Conservation (phyloP, 2,329 filamentous ascomycete genomes). For the Pseudogymnoascus sp. region DNA sequence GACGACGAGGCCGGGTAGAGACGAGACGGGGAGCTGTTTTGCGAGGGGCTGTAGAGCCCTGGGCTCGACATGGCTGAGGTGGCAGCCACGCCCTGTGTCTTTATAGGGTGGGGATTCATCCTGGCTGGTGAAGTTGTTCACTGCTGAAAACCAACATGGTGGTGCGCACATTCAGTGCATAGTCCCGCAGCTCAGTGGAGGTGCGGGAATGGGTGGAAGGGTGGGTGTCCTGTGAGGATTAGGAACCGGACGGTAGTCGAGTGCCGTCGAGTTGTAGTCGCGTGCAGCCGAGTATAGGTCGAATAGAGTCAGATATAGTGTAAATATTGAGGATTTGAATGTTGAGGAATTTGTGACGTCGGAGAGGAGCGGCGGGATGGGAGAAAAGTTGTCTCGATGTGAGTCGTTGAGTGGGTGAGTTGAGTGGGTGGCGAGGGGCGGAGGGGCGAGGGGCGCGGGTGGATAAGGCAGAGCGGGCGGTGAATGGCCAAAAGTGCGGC, state of each 20-base stretch:
- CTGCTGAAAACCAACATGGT: constrained; percentile 9
- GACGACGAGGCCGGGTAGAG: constrained; percentile 40
- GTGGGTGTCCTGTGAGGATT: not conserved
- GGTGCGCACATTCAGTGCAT: constrained; percentile 10
- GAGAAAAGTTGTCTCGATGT: not conserved
- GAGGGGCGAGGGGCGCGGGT: not conserved
- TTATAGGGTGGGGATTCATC: constrained; percentile 22
- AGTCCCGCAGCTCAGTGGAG: not conserved
- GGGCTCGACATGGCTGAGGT: constrained; percentile 55
- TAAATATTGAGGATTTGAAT: not conserved
- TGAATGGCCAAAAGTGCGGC: not conserved
- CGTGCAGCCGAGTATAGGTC: not conserved
- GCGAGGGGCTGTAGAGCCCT: constrained; percentile 51
- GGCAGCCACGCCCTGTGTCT: constrained; percentile 30
- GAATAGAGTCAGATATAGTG: not conserved
- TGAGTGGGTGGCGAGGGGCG: constrained; percentile 7
- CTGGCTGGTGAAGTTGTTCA: constrained; percentile 11
- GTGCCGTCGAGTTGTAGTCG: not conserved
- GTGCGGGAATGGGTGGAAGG: not conserved
- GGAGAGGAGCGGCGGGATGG: not conserved
- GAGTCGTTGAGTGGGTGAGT: constrained; percentile 8
- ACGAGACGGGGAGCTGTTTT: constrained; percentile 25
- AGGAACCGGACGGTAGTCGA: not conserved
- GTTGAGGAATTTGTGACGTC: not conserved
- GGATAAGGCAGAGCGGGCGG: constrained; percentile 6